Base-by-base conservation (phyloP, 768 basidiomycete species). In the Leucocoprinus sp. region DNA sequence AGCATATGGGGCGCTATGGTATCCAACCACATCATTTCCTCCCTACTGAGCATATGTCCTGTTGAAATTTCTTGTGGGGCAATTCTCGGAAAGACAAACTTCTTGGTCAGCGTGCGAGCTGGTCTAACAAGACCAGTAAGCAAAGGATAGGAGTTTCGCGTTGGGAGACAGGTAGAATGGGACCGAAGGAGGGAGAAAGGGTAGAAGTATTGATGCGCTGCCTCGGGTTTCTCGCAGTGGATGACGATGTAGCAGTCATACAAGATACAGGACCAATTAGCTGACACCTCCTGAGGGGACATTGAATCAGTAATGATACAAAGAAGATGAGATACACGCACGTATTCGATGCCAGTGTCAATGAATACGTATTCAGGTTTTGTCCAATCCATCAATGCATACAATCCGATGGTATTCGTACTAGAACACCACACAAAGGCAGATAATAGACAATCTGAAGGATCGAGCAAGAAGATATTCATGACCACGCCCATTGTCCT, bases 181-280 rank as follows among this genome's bases (percentile, higher is more conserved):
- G 52, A 54, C 22, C 59, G 59, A 1, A 76, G 60, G 1, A 74
- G 55, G 2, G 66, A 59, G 4, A 75, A 54, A 1, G 84, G 82
- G 54, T 84, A 86, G 54, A 84, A 84, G 53, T 84, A 72, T 57
- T 85, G 83, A 46, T 64, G 76, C 0, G 81, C 82, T 3, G 69
- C 69, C 6, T 78, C 75, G 42, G 71, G 72, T 58, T 83, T 82
- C 61, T 85, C 84, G 28, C 76, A 81, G 54, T 86, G 84, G 28
- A 86, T 81, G 27, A 84, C 81, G 48, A 86, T 81, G 50, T 82
- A 73, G 24, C 58, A 53, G 51, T 84, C 72, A 54, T 73, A 76
- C 8, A 84, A 60, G 37, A 84, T 84, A 54, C 83, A 86, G 18
- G 82, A 84, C 84, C 84, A 86, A 48, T 84, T 85, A 8, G 82